Conservation (phyloP, 2,329 filamentous ascomycete genomes). For the Colletotrichum camelliae region DNA sequence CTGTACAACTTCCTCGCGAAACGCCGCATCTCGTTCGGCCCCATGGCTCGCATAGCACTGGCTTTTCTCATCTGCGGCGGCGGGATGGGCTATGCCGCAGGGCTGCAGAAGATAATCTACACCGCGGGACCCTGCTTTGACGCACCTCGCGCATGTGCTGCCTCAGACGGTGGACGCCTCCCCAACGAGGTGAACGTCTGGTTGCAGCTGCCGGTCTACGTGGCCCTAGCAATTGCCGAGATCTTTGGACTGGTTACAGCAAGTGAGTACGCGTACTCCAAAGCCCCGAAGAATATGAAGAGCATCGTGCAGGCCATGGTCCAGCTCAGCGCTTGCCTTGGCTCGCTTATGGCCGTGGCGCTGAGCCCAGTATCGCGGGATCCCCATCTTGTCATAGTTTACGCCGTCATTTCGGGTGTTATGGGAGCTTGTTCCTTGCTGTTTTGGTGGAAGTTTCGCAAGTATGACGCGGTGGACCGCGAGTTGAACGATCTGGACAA, state of each 20-base stretch:
- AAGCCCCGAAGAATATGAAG: slow-evolving; percentile 45
- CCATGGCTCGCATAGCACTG: slow-evolving; percentile 56
- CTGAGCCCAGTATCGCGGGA: background rate
- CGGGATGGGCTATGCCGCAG: slow-evolving; percentile 54
- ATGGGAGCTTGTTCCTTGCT: background rate
- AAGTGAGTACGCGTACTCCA: slow-evolving; percentile 46
- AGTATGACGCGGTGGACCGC: background rate
- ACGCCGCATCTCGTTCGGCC: slow-evolving; percentile 52
- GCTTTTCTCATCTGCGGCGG: slow-evolving; percentile 53
- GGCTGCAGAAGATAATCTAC: slow-evolving; percentile 51
- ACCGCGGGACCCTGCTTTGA: slow-evolving; percentile 23
- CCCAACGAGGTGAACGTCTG: slow-evolving; percentile 41
- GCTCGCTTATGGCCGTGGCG: background rate
- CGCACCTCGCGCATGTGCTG: slow-evolving; percentile 28
- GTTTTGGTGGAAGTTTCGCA: background rate
- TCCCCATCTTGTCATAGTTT: background rate
- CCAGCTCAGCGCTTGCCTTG: slow-evolving; percentile 24
- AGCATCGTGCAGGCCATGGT: slow-evolving; percentile 33
- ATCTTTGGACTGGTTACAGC: slow-evolving; percentile 46
- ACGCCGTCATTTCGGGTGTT: background rate
- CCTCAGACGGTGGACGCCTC: slow-evolving; percentile 3
- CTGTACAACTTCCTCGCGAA: slow-evolving; percentile 57
- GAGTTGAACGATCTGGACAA: background rate
- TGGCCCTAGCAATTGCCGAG: slow-evolving; percentile 43
- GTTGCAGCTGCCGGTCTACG: slow-evolving; percentile 43